Conservation (phyloP, 73 alveolate species). For the Blepharisma japonicum region DNA sequence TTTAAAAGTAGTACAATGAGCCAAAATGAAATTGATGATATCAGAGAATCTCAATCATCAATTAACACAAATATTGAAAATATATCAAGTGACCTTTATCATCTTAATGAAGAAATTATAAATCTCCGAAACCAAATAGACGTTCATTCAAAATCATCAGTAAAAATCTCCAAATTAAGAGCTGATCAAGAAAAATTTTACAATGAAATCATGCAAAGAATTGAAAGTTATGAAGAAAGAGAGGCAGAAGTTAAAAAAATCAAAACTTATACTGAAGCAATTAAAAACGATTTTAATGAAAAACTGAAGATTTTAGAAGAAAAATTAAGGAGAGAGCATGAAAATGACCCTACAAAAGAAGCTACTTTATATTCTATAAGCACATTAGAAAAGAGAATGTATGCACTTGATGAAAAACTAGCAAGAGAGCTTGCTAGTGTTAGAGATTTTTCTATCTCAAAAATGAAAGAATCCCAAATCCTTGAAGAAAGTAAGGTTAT, state of each 20-base stretch:
- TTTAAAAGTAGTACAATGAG: not conserved
- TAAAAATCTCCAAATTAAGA: not conserved
- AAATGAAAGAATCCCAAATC: too few species aligned
- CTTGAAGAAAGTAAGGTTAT: too few species aligned
- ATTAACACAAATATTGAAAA: not conserved
- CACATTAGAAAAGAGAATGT: not conserved
- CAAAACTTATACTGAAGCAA: not conserved
- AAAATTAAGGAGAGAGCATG: not conserved
- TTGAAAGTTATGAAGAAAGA: not conserved
- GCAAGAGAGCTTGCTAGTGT: not conserved
- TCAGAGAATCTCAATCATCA: not conserved
- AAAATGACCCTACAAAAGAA: conserved; percentile 10
- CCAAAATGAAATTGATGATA: not conserved
- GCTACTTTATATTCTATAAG: not conserved
- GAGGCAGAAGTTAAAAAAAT: not conserved
- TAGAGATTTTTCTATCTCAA: not conserved
- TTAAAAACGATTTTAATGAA: not conserved
- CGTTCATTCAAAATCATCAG: not conserved
- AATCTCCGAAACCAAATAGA: not conserved
- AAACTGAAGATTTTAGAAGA: not conserved
- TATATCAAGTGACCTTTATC: not conserved
- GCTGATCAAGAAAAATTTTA: not conserved
- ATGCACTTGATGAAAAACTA: not conserved
- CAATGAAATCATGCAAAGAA: not conserved
- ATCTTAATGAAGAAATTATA: not conserved